Evolutionary conservation across 1,284 basidiomycete species (phyloP), one percentile per base, ranked within the genome.

Genomic region (Pseudozyma pruni): DNA sequence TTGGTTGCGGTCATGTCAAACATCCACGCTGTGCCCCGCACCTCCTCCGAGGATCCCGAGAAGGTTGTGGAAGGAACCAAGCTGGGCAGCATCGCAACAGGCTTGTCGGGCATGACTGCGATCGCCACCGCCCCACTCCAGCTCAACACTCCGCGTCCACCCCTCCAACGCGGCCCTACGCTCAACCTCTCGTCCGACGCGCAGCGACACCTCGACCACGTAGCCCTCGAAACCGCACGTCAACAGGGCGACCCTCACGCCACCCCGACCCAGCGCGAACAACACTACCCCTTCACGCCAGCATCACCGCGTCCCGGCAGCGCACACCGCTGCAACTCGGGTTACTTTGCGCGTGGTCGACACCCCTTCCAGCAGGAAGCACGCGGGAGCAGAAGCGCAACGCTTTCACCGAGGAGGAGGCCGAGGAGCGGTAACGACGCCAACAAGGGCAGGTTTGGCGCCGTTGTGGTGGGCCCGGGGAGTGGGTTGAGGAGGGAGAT

Each of bases 221-320:
- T 76, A 4, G 66, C 63, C 34, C 49, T 76, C 35, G 76, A 78
- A 45, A 72, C 56, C 14, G 76, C 75, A 4, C 43, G 75, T n/a
- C 75, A 77, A 23, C 76, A 78, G 43, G 75, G 75, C 16, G 75
- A 74, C 19, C 72, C 67, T 2, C 59, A 49, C 22, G 68, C 70
- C n/a, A n/a, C n/a, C n/a, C n/a, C n/a, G n/a, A n/a, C n/a, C n/a
- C n/a, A n/a, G n/a, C n/a, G n/a, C n/a, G n/a, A n/a, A n/a, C 45
- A 44, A 10, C 61, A 56, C 25, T 60, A 62, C 33, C 54, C 52
- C 13, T 37, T 33, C 4, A 37, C 20, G 10, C 41, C 45, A 3
- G 25, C 38, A 1, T 10, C 20, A 0, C 52, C 54, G 32, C 41
- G 11, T 25, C 13, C 16, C 23, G 25, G 34, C 48, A 46, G 27